Evolutionary conservation across 371 early-diverging fungal species (phyloP).

Genomic region (Phascolomyces articulosus): DNA sequence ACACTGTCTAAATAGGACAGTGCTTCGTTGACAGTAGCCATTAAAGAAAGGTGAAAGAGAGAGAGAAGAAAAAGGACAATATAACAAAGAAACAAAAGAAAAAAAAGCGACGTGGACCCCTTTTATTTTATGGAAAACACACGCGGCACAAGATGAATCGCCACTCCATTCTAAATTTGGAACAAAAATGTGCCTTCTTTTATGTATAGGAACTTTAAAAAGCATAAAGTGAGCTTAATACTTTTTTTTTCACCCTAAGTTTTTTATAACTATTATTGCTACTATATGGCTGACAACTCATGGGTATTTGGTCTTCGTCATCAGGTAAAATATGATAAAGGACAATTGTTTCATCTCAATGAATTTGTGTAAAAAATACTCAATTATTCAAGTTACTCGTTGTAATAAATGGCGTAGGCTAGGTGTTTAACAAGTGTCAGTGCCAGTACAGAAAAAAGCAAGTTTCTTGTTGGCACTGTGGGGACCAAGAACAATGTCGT

Average conservation of each 20-base stretch:
- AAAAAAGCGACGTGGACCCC: background rate
- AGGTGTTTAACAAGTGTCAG: slow-evolving; percentile 69
- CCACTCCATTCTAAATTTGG: too few relatives aligned
- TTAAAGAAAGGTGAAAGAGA: background rate
- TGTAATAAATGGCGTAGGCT: too few relatives aligned
- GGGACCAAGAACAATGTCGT: slow-evolving; percentile 68
- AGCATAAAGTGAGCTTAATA: background rate
- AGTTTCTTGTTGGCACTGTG: slow-evolving; percentile 80
- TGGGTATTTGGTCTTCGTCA: slow-evolving; percentile 72
- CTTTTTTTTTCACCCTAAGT: background rate
- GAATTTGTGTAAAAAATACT: too few relatives aligned
- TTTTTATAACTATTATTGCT: too few relatives aligned
- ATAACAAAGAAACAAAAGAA: slow-evolving; percentile 11
- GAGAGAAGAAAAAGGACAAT: background rate
- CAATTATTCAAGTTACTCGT: too few relatives aligned
- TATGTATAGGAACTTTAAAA: too few relatives aligned
- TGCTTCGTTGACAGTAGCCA: background rate
- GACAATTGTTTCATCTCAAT: too few relatives aligned
- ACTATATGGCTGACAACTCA: slow-evolving; percentile 48
- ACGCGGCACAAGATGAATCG: too few relatives aligned
- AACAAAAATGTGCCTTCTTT: too few relatives aligned
- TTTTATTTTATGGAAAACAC: too few relatives aligned
- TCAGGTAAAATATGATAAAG: slow-evolving; percentile 49
- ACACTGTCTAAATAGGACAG: slow-evolving; percentile 31
- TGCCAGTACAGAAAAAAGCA: slow-evolving; percentile 66